Base-by-base conservation (phyloP, 1,284 basidiomycete genomes). In the Trichosporon asahii region DNA sequence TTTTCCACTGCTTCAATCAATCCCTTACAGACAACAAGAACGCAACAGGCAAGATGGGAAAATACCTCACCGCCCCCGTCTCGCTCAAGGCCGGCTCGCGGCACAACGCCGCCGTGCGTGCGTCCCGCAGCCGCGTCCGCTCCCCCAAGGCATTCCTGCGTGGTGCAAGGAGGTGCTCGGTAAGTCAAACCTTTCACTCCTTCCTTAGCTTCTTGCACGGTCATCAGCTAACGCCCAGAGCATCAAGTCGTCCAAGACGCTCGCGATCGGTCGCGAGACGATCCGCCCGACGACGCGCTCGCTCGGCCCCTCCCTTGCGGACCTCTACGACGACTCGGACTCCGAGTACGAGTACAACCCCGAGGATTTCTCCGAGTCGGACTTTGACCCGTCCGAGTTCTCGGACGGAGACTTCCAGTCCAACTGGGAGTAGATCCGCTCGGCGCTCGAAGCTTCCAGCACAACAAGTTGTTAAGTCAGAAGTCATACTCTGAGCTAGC, bases 31-130 rank as follows among this genome's bases (percentile, higher is more conserved):
- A 53, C 49, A 9, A 53, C 31, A 18, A 53, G 49, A 53, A 11
- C 49, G 11, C 31, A 33, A 53, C 49, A 53, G 18, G 11, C 49
- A 53, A 53, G 49, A 53, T 53, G 49, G 49, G 49, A 53, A 53
- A 53, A 23, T 53, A 53, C 49, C 49, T 53, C 21, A 53, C 49
- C 7, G 49, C 49, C 21, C 49, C 49, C 49, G 49, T 53, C 49
- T 53, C 49, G 7, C 49, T 53, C 49, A 53, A 53, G 49, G 49
- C 49, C 49, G 49, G 49, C 23, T 53, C 49, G 49, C 49, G 49
- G 21, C 49, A 53, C 49, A 53, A 53, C 21, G 49, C 49, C 49
- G 49, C 49, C 49, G 49, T 53, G 49, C 49, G 49, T 53, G 49
- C 49, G 49, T 53, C 49, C 15, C 49, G 49, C 49, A 53, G 49